Evolutionary conservation across 2,329 filamentous ascomycete genomes (phyloP).

Genomic region (Botrytis aclada): DNA sequence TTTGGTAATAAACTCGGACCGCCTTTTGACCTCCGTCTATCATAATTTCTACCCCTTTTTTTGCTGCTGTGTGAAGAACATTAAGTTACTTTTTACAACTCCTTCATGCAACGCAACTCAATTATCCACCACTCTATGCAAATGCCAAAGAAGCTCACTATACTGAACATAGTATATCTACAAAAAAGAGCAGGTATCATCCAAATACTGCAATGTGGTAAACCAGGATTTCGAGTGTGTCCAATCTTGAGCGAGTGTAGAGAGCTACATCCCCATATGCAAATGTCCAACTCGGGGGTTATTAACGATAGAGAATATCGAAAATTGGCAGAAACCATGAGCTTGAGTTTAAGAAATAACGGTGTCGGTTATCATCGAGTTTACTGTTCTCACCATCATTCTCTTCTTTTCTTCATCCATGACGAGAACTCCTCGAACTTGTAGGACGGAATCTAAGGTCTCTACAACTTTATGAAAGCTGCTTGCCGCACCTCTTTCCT

Average conservation of each 20-base stretch:
- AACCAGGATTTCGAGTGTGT: background rate
- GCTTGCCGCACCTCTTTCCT: constrained; percentile 86
- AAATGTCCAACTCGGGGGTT: constrained; percentile 8
- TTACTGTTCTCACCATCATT: constrained; percentile 69
- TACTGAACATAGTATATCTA: constrained; percentile 20
- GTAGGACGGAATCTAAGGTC: constrained; percentile 68
- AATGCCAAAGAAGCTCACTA: constrained; percentile 17
- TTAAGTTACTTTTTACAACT: constrained; percentile 17
- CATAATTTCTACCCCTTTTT: background rate
- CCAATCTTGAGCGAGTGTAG: constrained; percentile 2
- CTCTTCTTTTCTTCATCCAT: constrained; percentile 62
- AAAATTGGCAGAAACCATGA: background rate
- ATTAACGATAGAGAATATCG: background rate
- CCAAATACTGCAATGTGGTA: constrained; percentile 17
- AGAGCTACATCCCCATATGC: background rate
- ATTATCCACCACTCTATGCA: constrained; percentile 3
- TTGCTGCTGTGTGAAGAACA: background rate
- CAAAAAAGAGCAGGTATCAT: constrained; percentile 18
- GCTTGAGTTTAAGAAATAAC: background rate
- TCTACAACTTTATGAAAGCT: constrained; percentile 83
- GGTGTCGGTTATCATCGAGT: constrained; percentile 19
- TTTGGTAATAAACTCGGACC: constrained; percentile 6
- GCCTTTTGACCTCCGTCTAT: constrained; percentile 4
- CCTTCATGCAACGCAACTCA: background rate
- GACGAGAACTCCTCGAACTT: constrained; percentile 63